These are phyloP conservation scores for Quercus cerris DNA, from an alignment of 306 rosid species.

Conservation along the genomic window DNA sequence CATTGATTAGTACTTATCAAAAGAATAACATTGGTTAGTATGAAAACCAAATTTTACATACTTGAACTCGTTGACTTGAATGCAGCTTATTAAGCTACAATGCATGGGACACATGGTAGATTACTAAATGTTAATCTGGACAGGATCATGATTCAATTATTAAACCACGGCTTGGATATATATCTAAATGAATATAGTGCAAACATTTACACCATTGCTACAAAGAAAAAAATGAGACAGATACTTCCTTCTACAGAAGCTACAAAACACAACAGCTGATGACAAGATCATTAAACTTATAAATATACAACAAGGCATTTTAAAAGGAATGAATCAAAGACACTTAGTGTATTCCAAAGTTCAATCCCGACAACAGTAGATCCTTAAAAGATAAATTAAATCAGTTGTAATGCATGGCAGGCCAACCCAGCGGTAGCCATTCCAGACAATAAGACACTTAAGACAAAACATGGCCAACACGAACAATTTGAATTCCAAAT, in stretches of 20 bases:
- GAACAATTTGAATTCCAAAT: background rate
- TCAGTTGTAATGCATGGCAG: background rate
- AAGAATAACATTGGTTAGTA: background rate
- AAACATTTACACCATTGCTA: background rate
- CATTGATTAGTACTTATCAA: background rate
- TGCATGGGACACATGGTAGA: no score
- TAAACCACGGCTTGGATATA: background rate
- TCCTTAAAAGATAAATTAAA: slow-evolving; percentile 1
- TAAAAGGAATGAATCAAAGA: background rate
- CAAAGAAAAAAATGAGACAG: background rate
- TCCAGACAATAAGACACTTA: background rate
- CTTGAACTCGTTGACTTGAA: background rate
- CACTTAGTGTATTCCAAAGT: background rate
- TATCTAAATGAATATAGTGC: background rate
- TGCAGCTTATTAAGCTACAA: background rate
- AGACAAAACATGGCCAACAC: background rate
- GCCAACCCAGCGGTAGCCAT: background rate
- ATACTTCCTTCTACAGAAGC: background rate
- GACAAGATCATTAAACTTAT: background rate
- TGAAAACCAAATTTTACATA: background rate
- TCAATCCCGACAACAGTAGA: background rate
- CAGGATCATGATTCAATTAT: background rate
- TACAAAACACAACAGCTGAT: background rate
- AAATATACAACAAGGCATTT: background rate
- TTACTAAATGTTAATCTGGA: background rate